These are phyloP conservation scores for Corchorus capsularis DNA, from an alignment of 345 rosid genomes.

Conservation along the genomic window DNA sequence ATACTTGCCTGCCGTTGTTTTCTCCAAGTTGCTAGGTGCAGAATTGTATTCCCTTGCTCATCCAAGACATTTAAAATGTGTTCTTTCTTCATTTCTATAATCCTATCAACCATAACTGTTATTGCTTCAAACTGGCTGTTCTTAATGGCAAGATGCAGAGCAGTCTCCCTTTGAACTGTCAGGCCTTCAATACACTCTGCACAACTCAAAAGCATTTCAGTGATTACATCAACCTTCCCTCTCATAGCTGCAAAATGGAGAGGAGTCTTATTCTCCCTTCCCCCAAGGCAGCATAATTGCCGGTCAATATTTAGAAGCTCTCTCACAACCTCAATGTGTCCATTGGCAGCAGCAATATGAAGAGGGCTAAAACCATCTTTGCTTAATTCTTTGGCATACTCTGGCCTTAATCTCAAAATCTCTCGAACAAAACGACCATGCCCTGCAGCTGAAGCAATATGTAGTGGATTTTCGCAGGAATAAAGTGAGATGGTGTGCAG, in stretches of 20 bases:
- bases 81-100: constrained; percentile 27
- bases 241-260: constrained; percentile 41
- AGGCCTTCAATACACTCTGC: constrained; percentile 37
- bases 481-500: constrained; percentile 22
- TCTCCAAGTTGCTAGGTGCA: constrained; percentile 49
- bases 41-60: constrained; percentile 46
- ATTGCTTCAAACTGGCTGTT: constrained; percentile 34
- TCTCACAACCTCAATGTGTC: constrained; percentile 38
- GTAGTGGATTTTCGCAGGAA: constrained; percentile 28
- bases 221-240: constrained; percentile 40
- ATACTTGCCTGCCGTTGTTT: constrained; percentile 42
- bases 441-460: constrained; percentile 33
- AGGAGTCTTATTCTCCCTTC: constrained; percentile 43
- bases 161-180: constrained; percentile 42
- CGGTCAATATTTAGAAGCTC: constrained; percentile 34
- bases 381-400: constrained; percentile 35
- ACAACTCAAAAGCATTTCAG: constrained; percentile 37
- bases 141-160: constrained; percentile 44
- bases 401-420: constrained; percentile 34
- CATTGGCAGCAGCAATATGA: constrained; percentile 49
- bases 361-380: constrained; percentile 47
- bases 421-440: constrained; percentile 33
- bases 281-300: constrained; percentile 34
- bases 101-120: constrained; percentile 39
- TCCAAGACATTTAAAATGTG: constrained; percentile 39